Base-by-base conservation (phyloP, 306 rosid genomes). In the Cicer judaicum region DNA sequence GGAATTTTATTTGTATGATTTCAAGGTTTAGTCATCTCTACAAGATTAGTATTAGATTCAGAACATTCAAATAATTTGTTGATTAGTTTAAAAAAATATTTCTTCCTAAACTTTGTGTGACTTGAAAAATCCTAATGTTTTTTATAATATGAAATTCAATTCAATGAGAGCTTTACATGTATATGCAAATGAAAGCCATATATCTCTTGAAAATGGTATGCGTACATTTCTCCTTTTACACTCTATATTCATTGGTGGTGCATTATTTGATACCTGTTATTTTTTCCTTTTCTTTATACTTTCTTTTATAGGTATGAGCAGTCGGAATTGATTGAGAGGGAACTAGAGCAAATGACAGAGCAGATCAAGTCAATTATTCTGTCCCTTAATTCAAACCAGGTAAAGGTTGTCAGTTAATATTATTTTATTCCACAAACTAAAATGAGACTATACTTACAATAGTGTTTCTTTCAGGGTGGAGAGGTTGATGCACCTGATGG, bases 321-420 rank as follows among this genome's bases (percentile, higher is more conserved):
- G 70, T 85, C 94, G 78, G 98, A 93, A 87, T 79, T 87, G 75
- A 82, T 93, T 70, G 98, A 93, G 84, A 88, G 94, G 84, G 98
- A 89, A 74, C 80, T 91, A 43, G 97, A 93, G 85, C 97, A 93
- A 85, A 92, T 93, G 96, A 88, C 97, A 41, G 97, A 91, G 59
- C 97, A 93, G 73, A 93, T 91, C 75, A 93, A 91, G 83, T 84
- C 96, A 79, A 85, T 89, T 68, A 93, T 93, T 78, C 87, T 88
- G 80, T 83, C 97, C 79, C 87, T 93, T 70, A 93, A 93, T 78
- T 87, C 93, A 10, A 93, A 75, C 92, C 98, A 91, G 96, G 98
- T 93, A 82, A 75, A 36, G 46, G 70, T 70, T 73, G 60, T 40
- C 14, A 73, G 38, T 76, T 72, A 36, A 38, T 64, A 9, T 71